Percentiles rank a stretch among this genome's conserved stretches.
phyloP scores from a whole-genome alignment of 179 eudicot species.

The Nepenthes alata region DNA sequence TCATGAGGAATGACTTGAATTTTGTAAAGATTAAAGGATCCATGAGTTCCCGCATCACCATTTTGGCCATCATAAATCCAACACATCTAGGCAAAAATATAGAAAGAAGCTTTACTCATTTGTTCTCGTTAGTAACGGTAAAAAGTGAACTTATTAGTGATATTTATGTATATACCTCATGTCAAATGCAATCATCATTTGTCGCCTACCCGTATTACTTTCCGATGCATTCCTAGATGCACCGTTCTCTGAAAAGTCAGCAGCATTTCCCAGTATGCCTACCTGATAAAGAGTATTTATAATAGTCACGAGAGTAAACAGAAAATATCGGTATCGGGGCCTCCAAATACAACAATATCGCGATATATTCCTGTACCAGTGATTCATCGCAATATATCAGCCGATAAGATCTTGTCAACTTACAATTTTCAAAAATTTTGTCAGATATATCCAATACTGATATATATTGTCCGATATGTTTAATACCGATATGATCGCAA shows the following conservation, averaged over 20 bases:
- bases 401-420: too few species aligned
- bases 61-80: conserved; percentile 95
- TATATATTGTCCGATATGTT: too few species aligned
- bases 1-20: conserved; percentile 78
- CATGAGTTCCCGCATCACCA: conserved; percentile 96
- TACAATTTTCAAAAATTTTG: too few species aligned
- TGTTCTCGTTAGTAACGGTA: background rate
- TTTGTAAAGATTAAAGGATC: conserved; percentile 58
- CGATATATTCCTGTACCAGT: too few species aligned
- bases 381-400: too few species aligned
- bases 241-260: conserved; percentile 56
- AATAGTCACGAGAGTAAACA: background rate
- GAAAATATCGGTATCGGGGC: background rate
- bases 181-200: conserved; percentile 99
- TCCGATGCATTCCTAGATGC: conserved; percentile 28
- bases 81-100: conserved; percentile 46
- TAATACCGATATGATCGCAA: too few species aligned
- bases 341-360: too few species aligned
- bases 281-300: conserved; percentile 34
- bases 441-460: too few species aligned
- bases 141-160: background rate
- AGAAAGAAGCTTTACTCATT: conserved; percentile 3
- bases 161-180: conserved; percentile 47
- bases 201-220: conserved; percentile 43
- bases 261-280: conserved; percentile 92